Percentiles rank a stretch among this genome's conserved stretches.
phyloP scores from a whole-genome alignment of 371 early-diverging fungal species.

The Thermomucor indicae-seudaticae region DNA sequence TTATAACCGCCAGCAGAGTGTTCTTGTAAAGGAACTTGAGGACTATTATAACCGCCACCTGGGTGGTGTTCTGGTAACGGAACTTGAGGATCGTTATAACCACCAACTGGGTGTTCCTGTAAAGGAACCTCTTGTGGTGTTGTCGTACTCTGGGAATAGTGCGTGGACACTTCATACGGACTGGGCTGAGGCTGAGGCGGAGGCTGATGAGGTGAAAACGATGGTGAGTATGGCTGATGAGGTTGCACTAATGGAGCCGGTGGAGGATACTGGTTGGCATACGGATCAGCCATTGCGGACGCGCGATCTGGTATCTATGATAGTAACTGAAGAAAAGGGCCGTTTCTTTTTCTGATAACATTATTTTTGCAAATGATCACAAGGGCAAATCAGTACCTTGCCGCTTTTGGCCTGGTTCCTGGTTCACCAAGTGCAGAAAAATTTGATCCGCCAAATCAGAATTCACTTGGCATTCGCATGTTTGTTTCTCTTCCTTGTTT shows the following conservation, averaged over 20 bases:
- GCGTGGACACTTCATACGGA: conserved; percentile 5
- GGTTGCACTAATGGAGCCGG: conserved; percentile 3
- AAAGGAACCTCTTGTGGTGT: not conserved
- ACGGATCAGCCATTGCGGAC: conserved; percentile 18
- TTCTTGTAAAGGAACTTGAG: conserved; percentile 7
- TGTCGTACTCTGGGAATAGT: not conserved
- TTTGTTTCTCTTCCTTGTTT: no score
- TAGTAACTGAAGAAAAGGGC: not conserved
- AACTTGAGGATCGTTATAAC: no score
- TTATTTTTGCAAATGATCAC: not conserved
- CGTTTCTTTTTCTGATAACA: not conserved
- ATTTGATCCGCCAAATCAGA: not conserved
- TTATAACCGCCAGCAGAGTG: not conserved
- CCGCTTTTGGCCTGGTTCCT: not conserved
- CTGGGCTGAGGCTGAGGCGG: not conserved
- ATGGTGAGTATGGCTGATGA: conserved; percentile 6
- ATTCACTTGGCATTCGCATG: no score
- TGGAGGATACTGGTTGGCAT: conserved; percentile 19
- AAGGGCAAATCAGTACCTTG: not conserved
- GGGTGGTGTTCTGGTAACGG: no score
- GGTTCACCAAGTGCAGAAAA: not conserved
- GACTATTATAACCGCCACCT: conserved; percentile 11
- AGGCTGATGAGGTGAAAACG: conserved; percentile 7
- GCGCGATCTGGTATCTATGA: no score
- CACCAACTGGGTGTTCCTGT: conserved; percentile 2